These are phyloP conservation scores for Cyberlindnera galapagoensis DNA, from an alignment of 805 yeast species.

Conservation along the genomic window DNA sequence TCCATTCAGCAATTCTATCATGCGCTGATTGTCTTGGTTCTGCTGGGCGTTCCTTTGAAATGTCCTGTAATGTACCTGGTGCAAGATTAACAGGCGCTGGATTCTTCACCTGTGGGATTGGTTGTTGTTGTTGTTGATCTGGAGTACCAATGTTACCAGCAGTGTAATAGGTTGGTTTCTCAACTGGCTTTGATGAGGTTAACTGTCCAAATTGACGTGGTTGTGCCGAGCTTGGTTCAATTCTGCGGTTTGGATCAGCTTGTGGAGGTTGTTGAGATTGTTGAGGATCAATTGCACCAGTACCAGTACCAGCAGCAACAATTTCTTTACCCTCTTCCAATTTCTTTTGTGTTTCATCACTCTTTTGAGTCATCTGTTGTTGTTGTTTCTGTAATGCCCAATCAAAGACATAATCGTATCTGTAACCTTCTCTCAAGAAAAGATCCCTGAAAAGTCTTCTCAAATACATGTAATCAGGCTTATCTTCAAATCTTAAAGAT, in stretches of 20 bases:
- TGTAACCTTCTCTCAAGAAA: slow-evolving; percentile 79
- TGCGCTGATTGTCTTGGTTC: slow-evolving; percentile 3
- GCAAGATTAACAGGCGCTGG: too few relatives aligned
- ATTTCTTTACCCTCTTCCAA: slow-evolving; percentile 9
- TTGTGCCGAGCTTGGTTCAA: slow-evolving; percentile 2
- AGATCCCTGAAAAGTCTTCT: slow-evolving; percentile 87
- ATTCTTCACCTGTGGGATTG: slow-evolving; percentile 11
- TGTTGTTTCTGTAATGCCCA: slow-evolving; percentile 89
- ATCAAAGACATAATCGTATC: slow-evolving; percentile 91
- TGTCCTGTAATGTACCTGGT: slow-evolving; percentile 2
- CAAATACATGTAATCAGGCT: slow-evolving; percentile 88
- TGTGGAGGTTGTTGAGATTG: slow-evolving; percentile 16
- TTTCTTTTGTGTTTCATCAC: slow-evolving; percentile 12
- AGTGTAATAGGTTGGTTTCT: background rate
- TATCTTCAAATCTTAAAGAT: slow-evolving; percentile 88
- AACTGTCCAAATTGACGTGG: slow-evolving; percentile 3
- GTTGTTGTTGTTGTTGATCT: slow-evolving; percentile 1
- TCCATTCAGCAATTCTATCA: slow-evolving; percentile 1
- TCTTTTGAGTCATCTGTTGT: slow-evolving; percentile 30
- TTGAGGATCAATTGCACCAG: slow-evolving; percentile 14
- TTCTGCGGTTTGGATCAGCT: slow-evolving; percentile 13
- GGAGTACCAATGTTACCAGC: background rate
- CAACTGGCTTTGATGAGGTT: slow-evolving; percentile 2
- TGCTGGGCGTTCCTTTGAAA: background rate
- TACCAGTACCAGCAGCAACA: too few relatives aligned